phyloP scores from a whole-genome alignment of 2,329 filamentous ascomycete genomes.

The Fusarium globosum region DNA sequence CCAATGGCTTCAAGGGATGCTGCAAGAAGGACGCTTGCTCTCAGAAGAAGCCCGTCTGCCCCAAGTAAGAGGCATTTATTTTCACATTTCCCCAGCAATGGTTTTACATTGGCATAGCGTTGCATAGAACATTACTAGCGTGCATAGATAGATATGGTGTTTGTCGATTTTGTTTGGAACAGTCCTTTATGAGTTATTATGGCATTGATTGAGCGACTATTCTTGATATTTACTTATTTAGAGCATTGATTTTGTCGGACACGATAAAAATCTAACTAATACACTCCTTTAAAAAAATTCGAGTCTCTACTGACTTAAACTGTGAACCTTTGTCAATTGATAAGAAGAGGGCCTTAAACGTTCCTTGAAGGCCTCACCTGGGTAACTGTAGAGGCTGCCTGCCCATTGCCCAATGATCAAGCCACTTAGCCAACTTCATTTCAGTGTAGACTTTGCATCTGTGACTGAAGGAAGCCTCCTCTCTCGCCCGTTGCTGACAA shows the following conservation, averaged over 20 bases:
- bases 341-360: not conserved
- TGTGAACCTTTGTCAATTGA: not conserved
- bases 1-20: constrained; percentile 32
- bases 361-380: not conserved
- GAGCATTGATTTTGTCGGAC: constrained; percentile 27
- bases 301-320: not conserved
- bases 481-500: not conserved
- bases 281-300: constrained; percentile 19
- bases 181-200: not conserved
- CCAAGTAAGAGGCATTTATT: constrained; percentile 20
- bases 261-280: constrained; percentile 33
- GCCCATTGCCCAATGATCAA: accelerated
- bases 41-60: constrained; percentile 27
- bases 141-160: not conserved
- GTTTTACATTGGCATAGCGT: constrained; percentile 6
- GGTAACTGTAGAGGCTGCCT: not conserved
- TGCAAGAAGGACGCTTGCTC: constrained; percentile 33
- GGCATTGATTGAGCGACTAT: constrained; percentile 17
- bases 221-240: constrained; percentile 12
- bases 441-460: not conserved
- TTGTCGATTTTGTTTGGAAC: constrained; percentile 14
- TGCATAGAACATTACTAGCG: constrained; percentile 4
- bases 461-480: too few species aligned
- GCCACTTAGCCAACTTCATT: accelerated
- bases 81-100: not conserved